Base-by-base conservation (phyloP, 2,329 filamentous ascomycete genomes). In the Onygenales sp. region DNA sequence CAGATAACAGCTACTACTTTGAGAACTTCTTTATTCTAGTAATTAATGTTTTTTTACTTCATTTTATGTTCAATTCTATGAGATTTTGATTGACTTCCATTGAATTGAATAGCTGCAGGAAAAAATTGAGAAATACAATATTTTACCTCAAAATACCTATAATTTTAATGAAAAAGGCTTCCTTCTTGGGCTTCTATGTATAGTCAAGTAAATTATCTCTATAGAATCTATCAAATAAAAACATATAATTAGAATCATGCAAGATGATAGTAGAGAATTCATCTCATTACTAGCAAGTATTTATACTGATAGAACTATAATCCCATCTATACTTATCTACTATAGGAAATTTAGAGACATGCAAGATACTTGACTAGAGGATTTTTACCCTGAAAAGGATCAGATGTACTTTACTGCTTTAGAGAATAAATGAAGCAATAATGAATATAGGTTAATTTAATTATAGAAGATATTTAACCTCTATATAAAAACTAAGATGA, bases 371-470 rank as follows among this genome's bases (percentile, higher is more conserved):
- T 55, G 34, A n/a, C 40, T 55, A 6, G 8, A 17, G n/a, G 44
- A 48, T 34, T 54, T 40, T 39, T 10, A 51, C 40, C 8, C 8
- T 10, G 42, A 52, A 44, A 44, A 46, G 21, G 31, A 52, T 34
- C n/a, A 37, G 14, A 36, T 50, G 2, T 51, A 52, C 42, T 55
- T 52, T 27, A 27, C 53, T 42, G 17, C 53, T n/a, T 52, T 42
- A n/a, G 37, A 34, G n/a, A 55, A 50, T 51, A 46, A 31, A 34
- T 55, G 46, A 31, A 49, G 33, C 10, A 50, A 37, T 52, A 46
- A 55, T 51, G 36, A 45, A 33, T 55, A 49, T 37, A 36, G 21
- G 6, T 27, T 52, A 7, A 31, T 11, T 2, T 55, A 46, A 32
- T 31, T 55, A 5, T n/a, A 51, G 37, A 37, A 49, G 46, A 10